Evolutionary conservation across 2,329 filamentous ascomycete genomes (phyloP), one percentile per base, ranked within the genome.

Genomic region (Penicillium glabrum): DNA sequence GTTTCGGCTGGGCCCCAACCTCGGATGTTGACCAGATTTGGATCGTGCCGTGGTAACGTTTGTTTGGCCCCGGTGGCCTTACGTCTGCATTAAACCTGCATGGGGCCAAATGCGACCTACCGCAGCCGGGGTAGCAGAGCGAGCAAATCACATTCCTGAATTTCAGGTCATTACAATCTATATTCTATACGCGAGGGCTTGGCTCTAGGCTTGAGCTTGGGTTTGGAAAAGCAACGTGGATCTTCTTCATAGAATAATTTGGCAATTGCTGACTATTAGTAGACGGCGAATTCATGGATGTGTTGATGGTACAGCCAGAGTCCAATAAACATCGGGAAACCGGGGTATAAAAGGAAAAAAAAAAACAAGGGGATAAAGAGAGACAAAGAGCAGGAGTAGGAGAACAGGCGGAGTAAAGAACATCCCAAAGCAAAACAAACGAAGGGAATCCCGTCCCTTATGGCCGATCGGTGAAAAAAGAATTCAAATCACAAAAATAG

Each of bases 241-340:
- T 47, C 43, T 52, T 46, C 43, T 52, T 44, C 56, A 44, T 54
- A 47, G 33, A 51, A 56, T 46, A 56, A 65, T 58, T 58, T 59
- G 57, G 54, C 35, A 43, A 56, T 62, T 64, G 46, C 53, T 51
- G 55, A 57, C 55, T 60, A 61, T 55, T 51, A 49, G 49, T 59
- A 60, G 44, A 61, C 54, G 50, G 55, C 51, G 39, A 60, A 56
- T 58, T 60, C 63, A 47, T 53, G 56, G 43, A 48, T 56, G 43
- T 65, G 59, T 60, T 66, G 66, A 53, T 67, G 58, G 64, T 67
- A 67, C 64, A 67, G 55, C 64, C 64, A 67, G 64, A 61, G 64
- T 67, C 64, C 64, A 63, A 66, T 66, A 43, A 67, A 64, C 60
- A 66, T 67, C 62, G 59, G 64, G 56, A 64, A 65, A 66, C 64